Conservation (phyloP, 179 eudicot genomes). For the Corrigiola litoralis region DNA sequence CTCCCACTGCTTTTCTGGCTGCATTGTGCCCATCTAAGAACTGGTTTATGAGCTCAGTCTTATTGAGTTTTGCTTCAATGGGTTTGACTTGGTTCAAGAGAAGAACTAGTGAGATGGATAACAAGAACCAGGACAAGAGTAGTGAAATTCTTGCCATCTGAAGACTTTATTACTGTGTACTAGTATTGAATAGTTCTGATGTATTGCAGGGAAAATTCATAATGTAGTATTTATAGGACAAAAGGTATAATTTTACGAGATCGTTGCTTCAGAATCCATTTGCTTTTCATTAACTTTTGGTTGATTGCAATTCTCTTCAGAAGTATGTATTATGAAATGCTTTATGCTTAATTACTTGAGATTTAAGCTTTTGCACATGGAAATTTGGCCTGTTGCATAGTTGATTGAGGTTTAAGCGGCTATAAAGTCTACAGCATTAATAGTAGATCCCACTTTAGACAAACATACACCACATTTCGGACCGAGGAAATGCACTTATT, state of each 20-base stretch:
- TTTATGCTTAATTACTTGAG: constrained; percentile 9
- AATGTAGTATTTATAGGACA: not conserved
- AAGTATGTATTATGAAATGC: too few species aligned
- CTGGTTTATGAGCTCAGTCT: constrained; percentile 19
- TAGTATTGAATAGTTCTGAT: not conserved
- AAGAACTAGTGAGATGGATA: constrained; percentile 5
- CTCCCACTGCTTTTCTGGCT: constrained; percentile 25
- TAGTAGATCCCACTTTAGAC: constrained; percentile 3
- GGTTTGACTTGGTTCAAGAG: constrained; percentile 15
- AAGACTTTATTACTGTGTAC: not conserved
- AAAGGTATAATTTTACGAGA: too few species aligned
- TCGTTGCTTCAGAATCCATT: constrained; percentile 1
- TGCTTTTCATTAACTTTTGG: not conserved
- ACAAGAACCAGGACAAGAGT: not conserved
- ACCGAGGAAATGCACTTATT: not conserved
- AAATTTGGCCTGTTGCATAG: not conserved
- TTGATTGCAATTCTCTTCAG: not conserved
- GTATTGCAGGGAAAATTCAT: not conserved
- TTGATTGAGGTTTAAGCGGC: constrained; percentile 6
- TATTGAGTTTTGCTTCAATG: constrained; percentile 13
- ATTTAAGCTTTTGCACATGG: constrained; percentile 21
- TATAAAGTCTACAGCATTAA: not conserved
- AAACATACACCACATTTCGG: not conserved
- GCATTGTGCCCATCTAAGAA: constrained; percentile 26
- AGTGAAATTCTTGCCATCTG: constrained; percentile 11